phyloP scores from a whole-genome alignment of 495 filamentous ascomycete genomes.

The Lindgomyces ingoldianus region DNA sequence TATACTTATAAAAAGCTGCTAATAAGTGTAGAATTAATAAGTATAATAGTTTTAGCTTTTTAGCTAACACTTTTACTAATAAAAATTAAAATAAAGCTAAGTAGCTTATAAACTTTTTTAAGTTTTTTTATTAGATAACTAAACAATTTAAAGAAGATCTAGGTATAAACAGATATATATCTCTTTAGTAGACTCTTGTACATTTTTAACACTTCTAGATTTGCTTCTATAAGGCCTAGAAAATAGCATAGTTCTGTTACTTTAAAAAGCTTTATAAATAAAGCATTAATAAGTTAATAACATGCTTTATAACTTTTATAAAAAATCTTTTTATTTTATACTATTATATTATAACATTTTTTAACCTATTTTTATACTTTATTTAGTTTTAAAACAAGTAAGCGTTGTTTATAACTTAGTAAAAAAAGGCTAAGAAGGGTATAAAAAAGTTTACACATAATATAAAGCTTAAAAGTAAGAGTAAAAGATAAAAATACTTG shows the following conservation, averaged over 20 bases:
- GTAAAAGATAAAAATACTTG: neutral
- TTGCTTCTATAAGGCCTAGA: neutral
- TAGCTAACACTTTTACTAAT: neutral
- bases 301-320: constrained; percentile 1
- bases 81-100: neutral
- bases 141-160: neutral
- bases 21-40: neutral
- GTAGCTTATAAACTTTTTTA: neutral
- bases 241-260: neutral
- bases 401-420: neutral
- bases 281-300: neutral
- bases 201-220: neutral
- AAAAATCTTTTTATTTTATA: too few relatives aligned
- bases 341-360: too few relatives aligned
- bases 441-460: too few relatives aligned
- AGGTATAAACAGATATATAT: neutral
- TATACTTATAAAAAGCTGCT: neutral
- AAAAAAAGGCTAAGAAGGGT: neutral
- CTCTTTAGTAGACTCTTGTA: neutral
- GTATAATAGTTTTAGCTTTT: neutral
- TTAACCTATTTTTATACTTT: neutral
- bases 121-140: constrained; percentile 5
- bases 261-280: neutral
- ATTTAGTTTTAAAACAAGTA: constrained; percentile 1
- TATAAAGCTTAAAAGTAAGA: neutral